Conservation (phyloP, 164 flowering plant genomes). For the Umbilicus rupestris region DNA sequence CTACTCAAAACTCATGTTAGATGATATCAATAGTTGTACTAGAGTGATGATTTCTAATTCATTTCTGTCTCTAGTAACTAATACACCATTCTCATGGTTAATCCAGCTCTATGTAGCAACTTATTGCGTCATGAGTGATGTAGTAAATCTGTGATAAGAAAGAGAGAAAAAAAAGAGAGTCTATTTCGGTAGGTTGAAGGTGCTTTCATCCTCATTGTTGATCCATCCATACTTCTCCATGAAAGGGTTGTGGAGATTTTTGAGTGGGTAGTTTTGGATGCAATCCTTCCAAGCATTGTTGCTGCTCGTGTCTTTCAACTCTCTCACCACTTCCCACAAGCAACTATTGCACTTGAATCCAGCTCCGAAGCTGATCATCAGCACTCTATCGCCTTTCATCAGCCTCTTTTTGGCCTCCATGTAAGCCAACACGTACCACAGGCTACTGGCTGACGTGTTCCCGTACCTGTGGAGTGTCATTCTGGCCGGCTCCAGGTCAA, state of each 20-base stretch:
- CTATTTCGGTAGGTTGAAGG: no score
- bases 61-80: no score
- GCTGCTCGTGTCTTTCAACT: conserved; percentile 8
- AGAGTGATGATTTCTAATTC: no score
- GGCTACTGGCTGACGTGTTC: neutral
- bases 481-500: neutral
- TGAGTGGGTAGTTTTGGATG: neutral
- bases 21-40: no score
- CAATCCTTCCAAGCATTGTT: neutral
- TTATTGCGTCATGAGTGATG: no score
- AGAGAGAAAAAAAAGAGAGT: no score
- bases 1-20: no score
- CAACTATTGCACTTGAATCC: neutral
- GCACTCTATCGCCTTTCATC: neutral
- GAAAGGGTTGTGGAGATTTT: neutral
- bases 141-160: no score
- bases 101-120: no score
- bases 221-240: neutral
- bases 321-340: neutral
- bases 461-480: neutral
- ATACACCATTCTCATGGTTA: no score
- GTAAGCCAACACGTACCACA: neutral
- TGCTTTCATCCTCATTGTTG: neutral
- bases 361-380: conserved; percentile 3
- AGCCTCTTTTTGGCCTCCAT: conserved; percentile 5